Conservation (phyloP, 148 eudicot genomes). For the Amaranthus palmeri region DNA sequence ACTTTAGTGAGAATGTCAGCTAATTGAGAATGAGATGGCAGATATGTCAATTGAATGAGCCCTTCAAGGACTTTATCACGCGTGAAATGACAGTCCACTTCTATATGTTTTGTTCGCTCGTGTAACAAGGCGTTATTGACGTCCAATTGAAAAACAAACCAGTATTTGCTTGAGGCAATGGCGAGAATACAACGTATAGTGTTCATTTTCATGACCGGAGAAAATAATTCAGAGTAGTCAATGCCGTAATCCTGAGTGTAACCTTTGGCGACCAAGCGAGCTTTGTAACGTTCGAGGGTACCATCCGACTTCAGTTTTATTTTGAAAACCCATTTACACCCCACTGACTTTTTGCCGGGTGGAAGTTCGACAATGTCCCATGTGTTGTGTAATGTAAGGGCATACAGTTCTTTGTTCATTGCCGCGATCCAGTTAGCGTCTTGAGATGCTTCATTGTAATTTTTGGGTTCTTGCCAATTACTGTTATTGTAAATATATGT, state of each 20-base stretch:
- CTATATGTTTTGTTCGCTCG: too few relatives aligned
- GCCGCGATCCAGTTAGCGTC: too few relatives aligned
- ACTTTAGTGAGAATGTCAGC: too few relatives aligned
- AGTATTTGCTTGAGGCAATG: background rate
- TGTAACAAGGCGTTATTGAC: background rate
- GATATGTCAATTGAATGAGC: too few relatives aligned
- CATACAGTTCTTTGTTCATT: too few relatives aligned
- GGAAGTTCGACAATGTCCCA: background rate
- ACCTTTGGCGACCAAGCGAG: conserved; percentile 12
- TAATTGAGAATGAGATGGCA: too few relatives aligned
- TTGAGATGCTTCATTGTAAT: too few relatives aligned
- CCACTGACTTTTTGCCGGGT: background rate
- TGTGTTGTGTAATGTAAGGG: too few relatives aligned
- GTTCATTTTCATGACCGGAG: background rate
- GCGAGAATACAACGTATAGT: conserved; percentile 7
- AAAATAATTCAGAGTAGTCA: conserved; percentile 12
- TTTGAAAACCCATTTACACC: background rate
- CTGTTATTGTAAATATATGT: too few relatives aligned
- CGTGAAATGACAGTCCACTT: too few relatives aligned
- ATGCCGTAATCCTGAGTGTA: conserved; percentile 7
- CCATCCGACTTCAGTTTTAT: background rate
- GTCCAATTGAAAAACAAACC: background rate
- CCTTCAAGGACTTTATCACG: too few relatives aligned
- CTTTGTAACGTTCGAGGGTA: conserved; percentile 6
- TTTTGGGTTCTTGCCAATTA: too few relatives aligned